Conservation (phyloP, 2,329 filamentous ascomycete genomes). For the Claviceps sp. region DNA sequence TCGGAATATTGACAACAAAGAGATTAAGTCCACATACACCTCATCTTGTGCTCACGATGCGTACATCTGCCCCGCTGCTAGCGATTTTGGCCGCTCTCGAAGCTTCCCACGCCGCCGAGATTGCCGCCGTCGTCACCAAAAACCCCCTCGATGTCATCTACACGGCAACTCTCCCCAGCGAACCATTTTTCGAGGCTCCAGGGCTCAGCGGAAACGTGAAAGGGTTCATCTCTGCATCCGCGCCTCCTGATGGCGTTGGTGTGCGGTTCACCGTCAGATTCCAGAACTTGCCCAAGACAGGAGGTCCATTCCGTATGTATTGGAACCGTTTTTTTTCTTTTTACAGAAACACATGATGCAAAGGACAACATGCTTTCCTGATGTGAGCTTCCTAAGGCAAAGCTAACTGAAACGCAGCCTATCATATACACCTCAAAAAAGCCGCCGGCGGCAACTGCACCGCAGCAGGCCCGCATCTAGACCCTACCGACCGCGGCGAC, state of each 20-base stretch:
- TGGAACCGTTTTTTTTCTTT: no score
- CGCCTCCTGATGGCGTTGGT: constrained; percentile 36
- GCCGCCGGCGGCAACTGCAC: constrained; percentile 59
- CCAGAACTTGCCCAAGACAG: constrained; percentile 42
- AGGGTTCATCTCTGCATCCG: constrained; percentile 35
- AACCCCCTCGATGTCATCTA: constrained; percentile 42
- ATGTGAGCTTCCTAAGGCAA: not conserved
- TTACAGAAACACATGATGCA: not conserved
- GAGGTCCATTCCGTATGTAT: constrained; percentile 48
- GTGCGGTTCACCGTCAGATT: constrained; percentile 42
- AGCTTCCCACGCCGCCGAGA: constrained; percentile 14
- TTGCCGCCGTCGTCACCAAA: constrained; percentile 37
- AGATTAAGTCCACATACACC: no score
- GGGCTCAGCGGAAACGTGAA: constrained; percentile 30
- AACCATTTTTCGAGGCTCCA: constrained; percentile 37
- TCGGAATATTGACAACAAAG: no score
- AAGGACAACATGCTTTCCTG: not conserved
- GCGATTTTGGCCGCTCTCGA: not conserved
- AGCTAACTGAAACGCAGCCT: constrained; percentile 32
- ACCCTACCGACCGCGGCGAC: constrained; percentile 55
- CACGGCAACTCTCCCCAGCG: constrained; percentile 40
- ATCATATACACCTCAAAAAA: constrained; percentile 57
- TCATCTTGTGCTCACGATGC: not conserved
- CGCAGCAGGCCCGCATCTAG: constrained; percentile 51
- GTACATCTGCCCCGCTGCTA: not conserved